A percentile compares a stretch with the other conserved stretches of the same genome.
phyloP scores from a whole-genome alignment of 2,329 filamentous ascomycete species.

The Colletotrichum lupini region DNA sequence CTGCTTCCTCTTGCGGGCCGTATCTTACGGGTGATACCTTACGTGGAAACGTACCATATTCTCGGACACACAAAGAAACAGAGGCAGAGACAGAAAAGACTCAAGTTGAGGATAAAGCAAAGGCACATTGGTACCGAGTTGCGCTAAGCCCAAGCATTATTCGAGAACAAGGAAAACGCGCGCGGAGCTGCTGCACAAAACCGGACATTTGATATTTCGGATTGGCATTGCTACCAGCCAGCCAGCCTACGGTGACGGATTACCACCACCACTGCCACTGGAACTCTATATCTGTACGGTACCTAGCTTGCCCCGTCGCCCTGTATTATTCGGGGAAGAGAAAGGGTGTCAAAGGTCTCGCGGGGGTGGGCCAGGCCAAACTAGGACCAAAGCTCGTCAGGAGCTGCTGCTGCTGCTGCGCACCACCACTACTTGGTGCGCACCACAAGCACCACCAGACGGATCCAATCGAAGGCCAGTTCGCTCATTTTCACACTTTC shows the following conservation, averaged over 20 bases:
- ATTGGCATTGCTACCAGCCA: too few relatives aligned
- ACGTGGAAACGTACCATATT: neutral
- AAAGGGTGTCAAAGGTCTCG: neutral
- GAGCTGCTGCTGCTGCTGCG: neutral
- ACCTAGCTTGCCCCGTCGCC: neutral
- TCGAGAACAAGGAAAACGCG: slow-evolving; percentile 20
- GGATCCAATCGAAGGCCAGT: slow-evolving; percentile 15
- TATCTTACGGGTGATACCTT: slow-evolving; percentile 2
- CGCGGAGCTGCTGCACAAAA: slow-evolving; percentile 21
- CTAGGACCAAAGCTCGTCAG: slow-evolving; percentile 1
- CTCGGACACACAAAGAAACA: neutral
- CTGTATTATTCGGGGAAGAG: neutral
- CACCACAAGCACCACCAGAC: neutral
- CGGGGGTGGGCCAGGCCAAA: slow-evolving; percentile 10
- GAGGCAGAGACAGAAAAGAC: neutral
- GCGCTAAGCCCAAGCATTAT: neutral
- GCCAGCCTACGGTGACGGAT: neutral
- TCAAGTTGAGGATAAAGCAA: neutral
- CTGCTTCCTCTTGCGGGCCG: neutral
- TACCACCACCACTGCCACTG: neutral
- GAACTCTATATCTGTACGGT: neutral
- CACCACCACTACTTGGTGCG: neutral
- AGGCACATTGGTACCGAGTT: neutral
- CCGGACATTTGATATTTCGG: slow-evolving; percentile 9
- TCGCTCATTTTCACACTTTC: slow-evolving; percentile 3